Base-by-base conservation (phyloP, 2,329 filamentous ascomycete genomes). In the Phoma sp. region DNA sequence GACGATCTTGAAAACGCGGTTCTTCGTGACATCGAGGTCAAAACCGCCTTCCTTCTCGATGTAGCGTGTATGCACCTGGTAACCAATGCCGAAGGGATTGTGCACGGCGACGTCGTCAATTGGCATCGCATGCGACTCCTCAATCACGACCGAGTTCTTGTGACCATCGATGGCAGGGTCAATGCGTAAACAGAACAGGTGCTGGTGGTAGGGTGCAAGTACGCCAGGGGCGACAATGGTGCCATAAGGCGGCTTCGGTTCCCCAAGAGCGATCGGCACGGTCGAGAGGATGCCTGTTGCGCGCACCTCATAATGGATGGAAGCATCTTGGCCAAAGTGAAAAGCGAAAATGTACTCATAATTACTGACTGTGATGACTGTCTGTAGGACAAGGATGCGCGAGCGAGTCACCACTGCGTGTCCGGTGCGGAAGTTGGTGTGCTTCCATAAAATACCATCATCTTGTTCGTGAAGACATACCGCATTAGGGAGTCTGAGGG, bases 381-480 rank as follows among this genome's bases (percentile, higher is more conserved):
- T 65, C 21, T 69, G 67, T 6, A 71, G 39, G 8, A 71, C 63
- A 2, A 71, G 57, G 10, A 59, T 46, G n/a, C 68, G 60, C 2
- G 58, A 51, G 10, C 68, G 57, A 2, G 64, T 60, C 5, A 69
- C 64, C 6, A 62, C 58, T 4, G 64, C 64, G 27, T 63, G 51
- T 1, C 58, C 58, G 1, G 62, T 69, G 5, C 65, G 63, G 35
- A 63, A 65, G 43, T 68, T 69, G 13, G 67, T 71, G 43, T 71
- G 68, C 51, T 71, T 71, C 65, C 65, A 70, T 22, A 62, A 49
- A 15, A 69, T 70, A 1, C 67, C 64, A 15, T 66, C 61, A 27
- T 71, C 68, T 78, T 96, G 92, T 74, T 96, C 92, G 76, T 78
- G 78, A 46, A 72, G 73, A 64, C 78, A 81, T 15, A 81, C 62